phyloP scores from a whole-genome alignment of 192 early-diverging fungal genomes.

The Paraglomus brasilianum region DNA sequence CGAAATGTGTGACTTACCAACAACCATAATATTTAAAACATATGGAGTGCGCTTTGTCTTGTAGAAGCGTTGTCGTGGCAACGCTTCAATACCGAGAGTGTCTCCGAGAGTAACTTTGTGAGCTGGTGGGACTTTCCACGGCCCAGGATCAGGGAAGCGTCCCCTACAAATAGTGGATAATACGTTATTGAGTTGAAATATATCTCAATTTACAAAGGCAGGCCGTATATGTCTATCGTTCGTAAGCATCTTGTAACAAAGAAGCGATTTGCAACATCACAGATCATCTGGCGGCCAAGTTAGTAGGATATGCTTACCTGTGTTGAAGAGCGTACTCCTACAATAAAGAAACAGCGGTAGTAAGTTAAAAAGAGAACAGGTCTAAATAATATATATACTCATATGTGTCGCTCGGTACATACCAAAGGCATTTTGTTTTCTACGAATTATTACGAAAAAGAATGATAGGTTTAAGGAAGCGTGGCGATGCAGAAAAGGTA shows the following conservation, averaged over 20 bases:
- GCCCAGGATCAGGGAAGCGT: slow-evolving; percentile 73
- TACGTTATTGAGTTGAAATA: not conserved
- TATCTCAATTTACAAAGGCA: not conserved
- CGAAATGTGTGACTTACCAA: slow-evolving; percentile 58
- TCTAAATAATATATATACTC: not conserved
- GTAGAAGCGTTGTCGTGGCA: slow-evolving; percentile 67
- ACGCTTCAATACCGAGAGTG: slow-evolving; percentile 67
- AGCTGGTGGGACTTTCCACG: slow-evolving; percentile 81
- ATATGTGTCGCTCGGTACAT: not conserved
- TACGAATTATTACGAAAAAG: too few species aligned
- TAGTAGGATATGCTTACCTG: slow-evolving; percentile 41
- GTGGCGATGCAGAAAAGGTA: not conserved
- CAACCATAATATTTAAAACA: slow-evolving; percentile 93
- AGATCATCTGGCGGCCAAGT: not conserved
- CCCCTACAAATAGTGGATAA: slow-evolving; percentile 40
- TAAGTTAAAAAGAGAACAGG: not conserved
- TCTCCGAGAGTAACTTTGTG: slow-evolving; percentile 48
- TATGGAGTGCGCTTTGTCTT: slow-evolving; percentile 72
- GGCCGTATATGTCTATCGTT: too few species aligned
- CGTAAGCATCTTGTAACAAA: too few species aligned
- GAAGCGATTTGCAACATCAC: too few species aligned
- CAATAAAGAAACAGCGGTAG: not conserved
- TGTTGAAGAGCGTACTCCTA: slow-evolving; percentile 59
- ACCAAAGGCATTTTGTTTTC: slow-evolving; percentile 23
- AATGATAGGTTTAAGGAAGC: too few species aligned